A percentile compares a stretch with the other conserved stretches of the same genome.
Evolutionary conservation across 768 basidiomycete species (phyloP).

Genomic region (Leccinum sublutescens): DNA sequence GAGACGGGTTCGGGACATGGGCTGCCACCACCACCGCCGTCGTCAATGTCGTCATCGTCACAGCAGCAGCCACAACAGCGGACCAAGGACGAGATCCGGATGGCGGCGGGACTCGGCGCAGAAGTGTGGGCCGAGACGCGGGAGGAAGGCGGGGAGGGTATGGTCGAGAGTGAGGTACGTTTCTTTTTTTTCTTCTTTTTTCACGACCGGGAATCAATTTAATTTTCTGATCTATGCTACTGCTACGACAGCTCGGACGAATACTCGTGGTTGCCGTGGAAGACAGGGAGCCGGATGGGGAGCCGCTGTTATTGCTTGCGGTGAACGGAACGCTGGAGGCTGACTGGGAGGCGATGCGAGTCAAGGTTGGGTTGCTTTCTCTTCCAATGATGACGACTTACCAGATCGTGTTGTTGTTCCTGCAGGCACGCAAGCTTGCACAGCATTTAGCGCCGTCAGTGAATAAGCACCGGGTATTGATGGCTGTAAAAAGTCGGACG

Average conservation of each 20-base stretch:
- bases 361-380: conserved; percentile 50
- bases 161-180: conserved; percentile 76
- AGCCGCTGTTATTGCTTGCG: conserved; percentile 68
- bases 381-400: no score
- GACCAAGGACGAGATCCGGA: conserved; percentile 71
- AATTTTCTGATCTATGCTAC: not conserved
- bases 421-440: conserved; percentile 33
- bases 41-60: not conserved
- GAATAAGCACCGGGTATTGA: conserved; percentile 35
- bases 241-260: conserved; percentile 55
- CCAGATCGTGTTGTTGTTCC: not conserved
- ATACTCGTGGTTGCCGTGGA: conserved; percentile 68
- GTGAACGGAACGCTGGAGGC: conserved; percentile 59
- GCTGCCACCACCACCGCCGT: not conserved
- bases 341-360: conserved; percentile 65
- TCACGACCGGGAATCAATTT: not conserved
- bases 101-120: conserved; percentile 67
- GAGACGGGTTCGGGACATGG: conserved; percentile 6
- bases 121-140: conserved; percentile 79
- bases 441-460: conserved; percentile 36
- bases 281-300: conserved; percentile 27
- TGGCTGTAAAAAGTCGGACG: conserved; percentile 29
- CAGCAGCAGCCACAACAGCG: conserved; percentile 22
- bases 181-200: not conserved
- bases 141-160: conserved; percentile 46